phyloP scores from a whole-genome alignment of 1,284 basidiomycete species.

The Heliocybe sulcata region DNA sequence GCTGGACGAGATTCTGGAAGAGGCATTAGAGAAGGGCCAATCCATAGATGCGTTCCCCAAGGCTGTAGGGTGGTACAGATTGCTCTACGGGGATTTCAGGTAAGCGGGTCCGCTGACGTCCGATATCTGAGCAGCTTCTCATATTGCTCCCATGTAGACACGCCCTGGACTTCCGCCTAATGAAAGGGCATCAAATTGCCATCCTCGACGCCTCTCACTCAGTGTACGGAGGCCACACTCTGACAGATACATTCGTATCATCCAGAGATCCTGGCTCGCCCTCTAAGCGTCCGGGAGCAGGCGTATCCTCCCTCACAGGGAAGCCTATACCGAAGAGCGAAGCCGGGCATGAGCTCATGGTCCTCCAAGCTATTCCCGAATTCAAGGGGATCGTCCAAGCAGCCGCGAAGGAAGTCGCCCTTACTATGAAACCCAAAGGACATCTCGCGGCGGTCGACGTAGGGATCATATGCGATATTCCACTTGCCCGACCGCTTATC shows the following conservation, averaged over 20 bases:
- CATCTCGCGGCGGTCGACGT: background rate
- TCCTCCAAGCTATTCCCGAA: background rate
- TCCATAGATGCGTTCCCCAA: conserved; percentile 66
- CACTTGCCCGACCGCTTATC: background rate
- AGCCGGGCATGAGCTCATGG: background rate
- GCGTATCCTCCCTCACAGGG: background rate
- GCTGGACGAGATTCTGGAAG: conserved; percentile 50
- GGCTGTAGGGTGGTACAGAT: conserved; percentile 73
- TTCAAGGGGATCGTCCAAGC: background rate
- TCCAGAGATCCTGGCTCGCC: background rate
- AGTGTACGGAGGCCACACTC: conserved; percentile 22
- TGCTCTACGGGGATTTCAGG: conserved; percentile 64
- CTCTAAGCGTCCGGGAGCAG: background rate
- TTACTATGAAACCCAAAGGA: too few relatives aligned
- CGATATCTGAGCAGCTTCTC: background rate
- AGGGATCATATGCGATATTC: background rate
- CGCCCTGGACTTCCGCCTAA: conserved; percentile 72
- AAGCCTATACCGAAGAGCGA: background rate
- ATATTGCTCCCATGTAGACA: conserved; percentile 34
- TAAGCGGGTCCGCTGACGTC: conserved; percentile 18
- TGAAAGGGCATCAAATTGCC: conserved; percentile 54
- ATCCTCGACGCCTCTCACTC: conserved; percentile 65
- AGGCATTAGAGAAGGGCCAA: conserved; percentile 27
- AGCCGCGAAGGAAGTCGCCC: background rate
- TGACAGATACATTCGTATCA: background rate